Conservation (phyloP, 768 basidiomycete species). For the Pleurotus djamor region DNA sequence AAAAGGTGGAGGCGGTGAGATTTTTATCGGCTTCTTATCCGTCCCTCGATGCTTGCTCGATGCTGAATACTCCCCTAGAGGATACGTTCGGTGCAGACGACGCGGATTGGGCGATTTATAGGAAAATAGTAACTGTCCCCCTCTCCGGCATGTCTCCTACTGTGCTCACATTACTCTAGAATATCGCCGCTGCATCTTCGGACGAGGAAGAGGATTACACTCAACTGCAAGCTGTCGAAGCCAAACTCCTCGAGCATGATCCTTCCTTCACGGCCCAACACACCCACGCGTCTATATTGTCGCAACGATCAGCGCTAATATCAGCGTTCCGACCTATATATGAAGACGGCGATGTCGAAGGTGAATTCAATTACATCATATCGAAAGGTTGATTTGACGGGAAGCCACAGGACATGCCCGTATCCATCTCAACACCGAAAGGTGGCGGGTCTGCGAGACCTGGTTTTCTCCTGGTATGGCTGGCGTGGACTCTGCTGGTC, state of each 20-base stretch:
- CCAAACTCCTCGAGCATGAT: slow-evolving; percentile 79
- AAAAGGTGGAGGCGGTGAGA: slow-evolving; percentile 75
- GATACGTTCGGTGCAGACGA: slow-evolving; percentile 94
- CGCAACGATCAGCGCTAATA: slow-evolving; percentile 81
- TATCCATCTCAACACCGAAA: slow-evolving; percentile 87
- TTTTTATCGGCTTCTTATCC: background rate
- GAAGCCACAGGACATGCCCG: slow-evolving; percentile 53
- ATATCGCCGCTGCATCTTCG: slow-evolving; percentile 69
- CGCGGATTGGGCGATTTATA: slow-evolving; percentile 97
- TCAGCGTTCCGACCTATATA: slow-evolving; percentile 83
- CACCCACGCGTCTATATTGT: slow-evolving; percentile 76
- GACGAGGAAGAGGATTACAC: slow-evolving; percentile 89
- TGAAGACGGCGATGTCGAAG: slow-evolving; percentile 71
- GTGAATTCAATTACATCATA: slow-evolving; percentile 22
- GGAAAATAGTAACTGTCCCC: slow-evolving; percentile 77
- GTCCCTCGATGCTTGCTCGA: background rate
- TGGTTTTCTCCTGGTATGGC: slow-evolving; percentile 93
- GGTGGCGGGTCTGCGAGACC: slow-evolving; percentile 88
- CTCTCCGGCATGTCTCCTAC: background rate
- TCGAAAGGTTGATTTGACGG: background rate
- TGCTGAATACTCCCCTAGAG: slow-evolving; percentile 53
- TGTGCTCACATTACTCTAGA: slow-evolving; percentile 37
- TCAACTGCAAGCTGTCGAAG: slow-evolving; percentile 73
- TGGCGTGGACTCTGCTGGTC: slow-evolving; percentile 90
- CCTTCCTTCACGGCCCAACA: slow-evolving; percentile 79